Evolutionary conservation across 2,329 filamentous ascomycete genomes (phyloP).

Genomic region (Aspergillus sp.): DNA sequence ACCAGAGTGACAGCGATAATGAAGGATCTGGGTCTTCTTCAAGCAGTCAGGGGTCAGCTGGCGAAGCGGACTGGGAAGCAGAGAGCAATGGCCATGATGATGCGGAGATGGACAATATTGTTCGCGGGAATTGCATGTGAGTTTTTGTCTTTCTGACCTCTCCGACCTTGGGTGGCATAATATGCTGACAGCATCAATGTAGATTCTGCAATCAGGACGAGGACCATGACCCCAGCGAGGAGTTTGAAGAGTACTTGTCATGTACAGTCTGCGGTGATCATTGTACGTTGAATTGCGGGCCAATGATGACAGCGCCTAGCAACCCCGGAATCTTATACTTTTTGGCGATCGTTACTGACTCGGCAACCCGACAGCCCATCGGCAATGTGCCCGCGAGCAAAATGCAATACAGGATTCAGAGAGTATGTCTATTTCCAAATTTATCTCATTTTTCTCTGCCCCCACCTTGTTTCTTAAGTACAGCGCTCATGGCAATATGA

Average conservation of each 20-base stretch:
- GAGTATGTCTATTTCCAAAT: slow-evolving; percentile 44
- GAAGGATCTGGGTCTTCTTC: slow-evolving; percentile 32
- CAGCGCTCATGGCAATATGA: slow-evolving; percentile 30
- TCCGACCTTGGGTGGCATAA: slow-evolving; percentile 1
- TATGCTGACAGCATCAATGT: slow-evolving; percentile 28
- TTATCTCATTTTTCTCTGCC: background rate
- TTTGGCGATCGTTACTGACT: slow-evolving; percentile 26
- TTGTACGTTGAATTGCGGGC: slow-evolving; percentile 55
- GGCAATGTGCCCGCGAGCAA: slow-evolving; percentile 77
- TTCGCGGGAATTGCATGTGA: slow-evolving; percentile 62
- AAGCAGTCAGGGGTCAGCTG: slow-evolving; percentile 55
- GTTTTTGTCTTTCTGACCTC: slow-evolving; percentile 16
- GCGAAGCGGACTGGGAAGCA: slow-evolving; percentile 47
- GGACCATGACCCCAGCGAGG: slow-evolving; percentile 74
- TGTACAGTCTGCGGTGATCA: slow-evolving; percentile 77
- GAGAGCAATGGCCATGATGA: slow-evolving; percentile 44
- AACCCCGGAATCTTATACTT: slow-evolving; percentile 14
- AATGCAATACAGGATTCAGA: slow-evolving; percentile 58
- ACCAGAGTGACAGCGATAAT: slow-evolving; percentile 35
- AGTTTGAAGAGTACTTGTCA: slow-evolving; percentile 72
- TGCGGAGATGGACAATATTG: slow-evolving; percentile 40
- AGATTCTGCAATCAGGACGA: slow-evolving; percentile 82
- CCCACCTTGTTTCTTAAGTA: background rate
- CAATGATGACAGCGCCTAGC: slow-evolving; percentile 22
- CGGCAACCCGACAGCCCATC: slow-evolving; percentile 67